Conservation (phyloP, 1,284 basidiomycete genomes). For the Malassezia psittaci region DNA sequence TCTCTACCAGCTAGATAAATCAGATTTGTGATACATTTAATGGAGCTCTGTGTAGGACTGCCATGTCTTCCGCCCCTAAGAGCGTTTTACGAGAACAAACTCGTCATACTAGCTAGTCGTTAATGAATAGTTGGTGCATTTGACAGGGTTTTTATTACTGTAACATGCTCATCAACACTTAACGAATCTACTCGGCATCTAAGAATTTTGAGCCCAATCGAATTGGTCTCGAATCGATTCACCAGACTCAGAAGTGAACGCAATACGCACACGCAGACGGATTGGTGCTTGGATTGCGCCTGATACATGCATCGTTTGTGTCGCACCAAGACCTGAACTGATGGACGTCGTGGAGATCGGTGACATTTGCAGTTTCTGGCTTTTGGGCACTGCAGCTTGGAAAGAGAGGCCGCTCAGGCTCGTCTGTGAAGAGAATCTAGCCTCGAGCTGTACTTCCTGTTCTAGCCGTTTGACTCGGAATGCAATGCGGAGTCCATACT, state of each 20-base stretch:
- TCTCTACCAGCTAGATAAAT: too few species aligned
- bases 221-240: conserved; percentile 77
- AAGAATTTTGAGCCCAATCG: conserved; percentile 54
- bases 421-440: conserved; percentile 67
- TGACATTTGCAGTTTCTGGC: conserved; percentile 94
- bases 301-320: conserved; percentile 79
- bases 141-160: too few species aligned
- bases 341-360: conserved; percentile 83
- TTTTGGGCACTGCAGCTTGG: conserved; percentile 96
- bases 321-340: conserved; percentile 68
- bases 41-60: too few species aligned
- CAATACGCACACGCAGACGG: conserved; percentile 73
- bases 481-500: conserved; percentile 77
- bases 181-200: not conserved
- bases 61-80: too few species aligned
- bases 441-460: conserved; percentile 79
- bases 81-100: too few species aligned
- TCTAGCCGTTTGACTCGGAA: conserved; percentile 69
- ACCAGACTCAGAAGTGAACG: conserved; percentile 56
- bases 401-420: conserved; percentile 53
- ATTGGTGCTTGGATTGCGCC: conserved; percentile 58
- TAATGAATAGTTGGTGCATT: too few species aligned
- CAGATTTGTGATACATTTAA: too few species aligned
- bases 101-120: too few species aligned
- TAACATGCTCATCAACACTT: too few species aligned